phyloP scores from a whole-genome alignment of 1,284 basidiomycete species.

The Cutaneotrichosporon mucoides region DNA sequence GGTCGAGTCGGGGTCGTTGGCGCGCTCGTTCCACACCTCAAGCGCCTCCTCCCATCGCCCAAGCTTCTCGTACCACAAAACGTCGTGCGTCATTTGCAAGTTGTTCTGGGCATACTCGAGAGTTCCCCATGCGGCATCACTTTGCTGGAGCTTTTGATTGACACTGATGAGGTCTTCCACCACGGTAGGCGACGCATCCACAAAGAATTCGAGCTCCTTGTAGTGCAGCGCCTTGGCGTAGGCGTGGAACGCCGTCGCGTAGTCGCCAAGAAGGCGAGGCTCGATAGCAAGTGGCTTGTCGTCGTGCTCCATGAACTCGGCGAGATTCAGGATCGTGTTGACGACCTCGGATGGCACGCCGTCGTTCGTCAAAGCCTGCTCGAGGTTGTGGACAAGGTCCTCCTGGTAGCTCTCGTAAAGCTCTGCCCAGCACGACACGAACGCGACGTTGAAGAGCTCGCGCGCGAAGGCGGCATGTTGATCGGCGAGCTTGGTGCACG shows the following conservation, averaged over 20 bases:
- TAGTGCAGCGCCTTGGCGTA: slow-evolving; percentile 99
- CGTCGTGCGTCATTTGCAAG: slow-evolving; percentile 50
- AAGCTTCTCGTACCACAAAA: slow-evolving; percentile 91
- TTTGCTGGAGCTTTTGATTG: slow-evolving; percentile 95
- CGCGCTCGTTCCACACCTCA: slow-evolving; percentile 60
- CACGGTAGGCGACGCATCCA: slow-evolving; percentile 65
- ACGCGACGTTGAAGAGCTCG: slow-evolving; percentile 97
- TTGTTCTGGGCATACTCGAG: slow-evolving; percentile 73
- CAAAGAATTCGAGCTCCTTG: slow-evolving; percentile 96
- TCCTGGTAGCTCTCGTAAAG: slow-evolving; percentile 96
- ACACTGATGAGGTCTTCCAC: slow-evolving; percentile 95
- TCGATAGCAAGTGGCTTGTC: slow-evolving; percentile 95
- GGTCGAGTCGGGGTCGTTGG: slow-evolving; percentile 37
- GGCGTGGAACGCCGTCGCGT: slow-evolving; percentile 85
- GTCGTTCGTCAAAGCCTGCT: slow-evolving; percentile 75
- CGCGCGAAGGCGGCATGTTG: slow-evolving; percentile 86
- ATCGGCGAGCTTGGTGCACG: slow-evolving; percentile 90
- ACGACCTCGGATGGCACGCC: slow-evolving; percentile 84
- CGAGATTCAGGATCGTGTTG: slow-evolving; percentile 91
- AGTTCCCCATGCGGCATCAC: slow-evolving; percentile 93
- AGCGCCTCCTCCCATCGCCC: slow-evolving; percentile 96
- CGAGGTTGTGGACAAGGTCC: slow-evolving; percentile 86
- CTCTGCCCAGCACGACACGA: slow-evolving; percentile 96
- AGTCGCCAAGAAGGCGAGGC: slow-evolving; percentile 86
- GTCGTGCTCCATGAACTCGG: slow-evolving; percentile 99